Evolutionary conservation across 78 protist species (phyloP), one percentile per base, ranked within the genome.

Genomic region (Guillardia theta): DNA sequence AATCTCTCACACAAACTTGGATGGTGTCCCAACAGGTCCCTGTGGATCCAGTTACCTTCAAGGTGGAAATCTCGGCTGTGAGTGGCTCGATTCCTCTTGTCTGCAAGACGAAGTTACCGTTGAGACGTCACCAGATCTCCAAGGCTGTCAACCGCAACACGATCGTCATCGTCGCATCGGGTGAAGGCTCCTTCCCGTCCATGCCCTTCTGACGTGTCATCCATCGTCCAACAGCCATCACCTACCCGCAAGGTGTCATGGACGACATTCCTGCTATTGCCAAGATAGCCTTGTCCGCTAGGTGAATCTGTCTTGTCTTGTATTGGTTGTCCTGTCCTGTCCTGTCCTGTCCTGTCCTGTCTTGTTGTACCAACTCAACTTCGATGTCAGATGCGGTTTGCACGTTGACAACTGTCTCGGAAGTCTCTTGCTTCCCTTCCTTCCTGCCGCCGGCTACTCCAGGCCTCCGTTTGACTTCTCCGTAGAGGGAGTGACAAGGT

Each of bases 391-490:
- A 36, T 19, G 50, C 47, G 95, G 92, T 15, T 41, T 94, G 93
- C 95, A 87, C 93, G 95, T 94, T 39, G 92, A 87, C 88, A 48
- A 64, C 70, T 53, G 93, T 44, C 64, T 87, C 6, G 93, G 95
- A 6, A 9, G 27, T 30, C 90, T 39, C 21, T 37, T 80, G 45
- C 83, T 70, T 15, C 83, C 83, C 83, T 70, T 70, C 83, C 83
- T 70, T 43, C 83, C 83, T 18, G 83, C 33, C 54, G 58, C 48
- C 0, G 78, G 44, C 76, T 48, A 93, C 62, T 94, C 97, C 53
- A 96, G 95, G 9, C 96, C 96, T 18, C 39, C 54, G 6, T 97
- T 96, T 70, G 98, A 97, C 93, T 97, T 96, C 95, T 4, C 96
- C 37, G 76, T 96, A 15, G 58, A 50, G 58, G 58, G 58, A 50